Conservation (phyloP, 768 basidiomycete genomes). For the Mycena galopus region DNA sequence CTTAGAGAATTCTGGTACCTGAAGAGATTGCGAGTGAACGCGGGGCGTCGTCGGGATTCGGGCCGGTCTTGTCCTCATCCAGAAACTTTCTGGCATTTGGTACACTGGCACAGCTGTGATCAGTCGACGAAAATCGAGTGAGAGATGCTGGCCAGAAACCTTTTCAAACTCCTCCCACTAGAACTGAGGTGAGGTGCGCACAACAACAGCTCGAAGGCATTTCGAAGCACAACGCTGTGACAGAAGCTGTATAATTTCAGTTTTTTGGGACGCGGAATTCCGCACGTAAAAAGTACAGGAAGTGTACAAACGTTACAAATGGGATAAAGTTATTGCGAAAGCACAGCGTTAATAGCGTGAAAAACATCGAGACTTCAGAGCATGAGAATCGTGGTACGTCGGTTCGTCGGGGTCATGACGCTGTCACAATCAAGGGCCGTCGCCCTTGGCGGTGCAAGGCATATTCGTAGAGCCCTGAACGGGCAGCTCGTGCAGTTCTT, state of each 20-base stretch:
- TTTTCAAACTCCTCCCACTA: too few relatives aligned
- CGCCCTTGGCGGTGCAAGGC: constrained; percentile 9
- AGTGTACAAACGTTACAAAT: background rate
- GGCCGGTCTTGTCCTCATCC: too few relatives aligned
- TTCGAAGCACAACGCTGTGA: too few relatives aligned
- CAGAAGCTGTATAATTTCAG: background rate
- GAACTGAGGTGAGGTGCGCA: too few relatives aligned
- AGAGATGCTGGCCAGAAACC: too few relatives aligned
- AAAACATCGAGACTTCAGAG: constrained; percentile 3
- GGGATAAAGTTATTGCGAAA: constrained; percentile 10
- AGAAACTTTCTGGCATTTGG: too few relatives aligned
- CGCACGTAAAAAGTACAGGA: constrained; percentile 1
- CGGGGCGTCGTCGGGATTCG: too few relatives aligned
- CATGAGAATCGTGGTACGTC: background rate
- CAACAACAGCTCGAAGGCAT: too few relatives aligned
- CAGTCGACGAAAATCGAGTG: too few relatives aligned
- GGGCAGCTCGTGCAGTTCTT: constrained; percentile 18
- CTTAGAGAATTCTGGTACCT: too few relatives aligned
- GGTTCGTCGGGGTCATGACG: constrained; percentile 20
- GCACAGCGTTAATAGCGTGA: constrained; percentile 1
- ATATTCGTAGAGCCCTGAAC: constrained; percentile 5
- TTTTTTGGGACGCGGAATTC: background rate
- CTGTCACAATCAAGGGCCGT: constrained; percentile 18
- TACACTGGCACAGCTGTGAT: too few relatives aligned
- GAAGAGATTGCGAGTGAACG: too few relatives aligned